phyloP scores from a whole-genome alignment of 192 early-diverging fungal genomes.

The Coemansia sp. region DNA sequence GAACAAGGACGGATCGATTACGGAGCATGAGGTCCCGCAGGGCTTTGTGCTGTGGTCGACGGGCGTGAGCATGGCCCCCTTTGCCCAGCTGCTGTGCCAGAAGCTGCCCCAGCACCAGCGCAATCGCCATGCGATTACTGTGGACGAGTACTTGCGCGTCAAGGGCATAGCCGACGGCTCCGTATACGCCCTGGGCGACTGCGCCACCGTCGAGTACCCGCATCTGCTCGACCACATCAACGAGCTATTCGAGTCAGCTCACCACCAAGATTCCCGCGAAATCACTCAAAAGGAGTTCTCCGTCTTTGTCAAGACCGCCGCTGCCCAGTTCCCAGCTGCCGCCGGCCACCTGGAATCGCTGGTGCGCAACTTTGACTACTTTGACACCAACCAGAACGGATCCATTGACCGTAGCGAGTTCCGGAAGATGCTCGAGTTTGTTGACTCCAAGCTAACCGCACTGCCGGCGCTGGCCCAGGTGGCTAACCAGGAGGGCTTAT shows the following conservation, averaged over 20 bases:
- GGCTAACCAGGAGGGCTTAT: constrained; percentile 82
- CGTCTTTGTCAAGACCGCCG: constrained; percentile 20
- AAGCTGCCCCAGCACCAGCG: constrained; percentile 42
- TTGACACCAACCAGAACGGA: constrained; percentile 37
- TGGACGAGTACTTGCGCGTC: constrained; percentile 71
- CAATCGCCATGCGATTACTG: constrained; percentile 59
- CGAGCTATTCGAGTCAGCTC: constrained; percentile 47
- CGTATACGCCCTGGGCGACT: constrained; percentile 86
- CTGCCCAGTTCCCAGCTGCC: constrained; percentile 27
- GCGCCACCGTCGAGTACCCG: constrained; percentile 73
- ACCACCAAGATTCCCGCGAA: constrained; percentile 18
- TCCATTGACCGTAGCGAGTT: constrained; percentile 37
- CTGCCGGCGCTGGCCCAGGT: constrained; percentile 89
- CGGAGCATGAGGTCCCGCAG: constrained; percentile 55
- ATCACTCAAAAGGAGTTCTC: constrained; percentile 41
- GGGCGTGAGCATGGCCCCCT: constrained; percentile 63
- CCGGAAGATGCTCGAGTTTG: constrained; percentile 38
- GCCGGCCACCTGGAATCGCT: constrained; percentile 43
- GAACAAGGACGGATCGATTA: constrained; percentile 28
- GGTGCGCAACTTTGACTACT: constrained; percentile 32
- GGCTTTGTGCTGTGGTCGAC: constrained; percentile 78
- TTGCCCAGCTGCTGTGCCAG: constrained; percentile 54
- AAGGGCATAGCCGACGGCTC: constrained; percentile 60
- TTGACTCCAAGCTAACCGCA: constrained; percentile 59
- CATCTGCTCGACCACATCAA: constrained; percentile 37